Evolutionary conservation across 2,329 filamentous ascomycete genomes (phyloP), one percentile per base, ranked within the genome.

Genomic region (Davidsoniella eucalypti): DNA sequence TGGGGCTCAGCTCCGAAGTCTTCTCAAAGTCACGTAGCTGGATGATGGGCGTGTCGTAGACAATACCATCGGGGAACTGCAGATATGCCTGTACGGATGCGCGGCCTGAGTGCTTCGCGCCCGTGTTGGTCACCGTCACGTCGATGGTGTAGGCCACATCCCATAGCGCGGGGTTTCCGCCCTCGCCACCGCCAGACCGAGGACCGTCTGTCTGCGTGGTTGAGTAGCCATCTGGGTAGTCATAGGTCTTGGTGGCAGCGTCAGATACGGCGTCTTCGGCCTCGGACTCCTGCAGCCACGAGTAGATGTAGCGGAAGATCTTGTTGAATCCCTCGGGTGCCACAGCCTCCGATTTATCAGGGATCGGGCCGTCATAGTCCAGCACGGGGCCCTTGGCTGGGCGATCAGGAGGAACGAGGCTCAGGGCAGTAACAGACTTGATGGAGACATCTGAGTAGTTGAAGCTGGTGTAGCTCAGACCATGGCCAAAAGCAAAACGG

Each of bases 401-500:
- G 2, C 65, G 60, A 1, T 55, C 44, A 0, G 68, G 64, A 2
- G 68, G 66, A 1, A 61, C 57, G 0, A 52, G 54, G 26, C 50
- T 59, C 54, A 78, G 73, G 8, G 66, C 58, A 12, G 67, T 69
- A 17, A 72, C 58, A 44, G 67, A 61, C 42, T 62, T 61, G 52
- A 82, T 64, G 33, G 67, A 63, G 3, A 75, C 61, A 4, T 73
- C 67, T 1, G 69, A 54, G 51, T 86, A 72, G 10, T 74, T 66
- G 61, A 90, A 93, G 1, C 66, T 73, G 0, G 86, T 87, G 66
- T 92, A 94, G 48, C 80, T 85, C 2, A 95, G 72, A 0, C 88
- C 90, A 54, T 80, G 88, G 0, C 90, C 88, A 58, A 95, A 95
- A 44, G 86, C 83, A 60, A 81, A 95, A 1, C 84, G 81, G 0